Conservation (phyloP, 163 green algal genomes). For the Trebouxiophyceae sp. region DNA sequence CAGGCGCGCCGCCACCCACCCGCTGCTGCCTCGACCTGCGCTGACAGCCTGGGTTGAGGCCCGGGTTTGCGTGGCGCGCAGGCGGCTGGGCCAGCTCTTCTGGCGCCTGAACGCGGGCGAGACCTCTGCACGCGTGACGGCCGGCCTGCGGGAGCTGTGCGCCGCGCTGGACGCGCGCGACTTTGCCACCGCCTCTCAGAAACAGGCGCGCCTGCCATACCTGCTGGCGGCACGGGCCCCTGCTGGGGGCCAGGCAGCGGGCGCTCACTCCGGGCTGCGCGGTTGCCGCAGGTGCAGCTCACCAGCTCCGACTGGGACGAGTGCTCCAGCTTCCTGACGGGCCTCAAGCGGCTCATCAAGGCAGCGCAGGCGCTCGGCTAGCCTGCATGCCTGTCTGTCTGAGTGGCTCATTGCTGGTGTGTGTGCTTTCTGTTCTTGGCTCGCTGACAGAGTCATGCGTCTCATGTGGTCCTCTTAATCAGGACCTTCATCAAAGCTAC, state of each 20-base stretch:
- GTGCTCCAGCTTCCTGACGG: slow-evolving; percentile 81
- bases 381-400: too few species aligned
- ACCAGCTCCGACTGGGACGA: slow-evolving; percentile 95
- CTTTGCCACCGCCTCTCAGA: slow-evolving; percentile 40
- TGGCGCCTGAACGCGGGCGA: slow-evolving; percentile 81
- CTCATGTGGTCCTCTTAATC: too few species aligned
- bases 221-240: not conserved
- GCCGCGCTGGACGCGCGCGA: slow-evolving; percentile 77
- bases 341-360: slow-evolving; percentile 94
- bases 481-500: too few species aligned
- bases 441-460: too few species aligned
- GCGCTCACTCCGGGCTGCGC: not conserved
- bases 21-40: too few species aligned
- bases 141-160: slow-evolving; percentile 76
- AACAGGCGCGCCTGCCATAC: not conserved
- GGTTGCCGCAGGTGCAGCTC: slow-evolving; percentile 54
- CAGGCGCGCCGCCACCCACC: too few species aligned
- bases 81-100: slow-evolving; percentile 81
- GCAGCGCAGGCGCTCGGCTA: slow-evolving; percentile 17
- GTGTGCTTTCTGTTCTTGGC: too few species aligned
- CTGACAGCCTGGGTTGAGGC: not conserved
- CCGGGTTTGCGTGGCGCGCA: slow-evolving; percentile 9
- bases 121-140: slow-evolving; percentile 45
- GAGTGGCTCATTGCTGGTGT: too few species aligned
- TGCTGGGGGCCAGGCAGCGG: not conserved